Evolutionary conservation across 2,329 filamentous ascomycete species (phyloP).

Genomic region (Arthroderma sp.): DNA sequence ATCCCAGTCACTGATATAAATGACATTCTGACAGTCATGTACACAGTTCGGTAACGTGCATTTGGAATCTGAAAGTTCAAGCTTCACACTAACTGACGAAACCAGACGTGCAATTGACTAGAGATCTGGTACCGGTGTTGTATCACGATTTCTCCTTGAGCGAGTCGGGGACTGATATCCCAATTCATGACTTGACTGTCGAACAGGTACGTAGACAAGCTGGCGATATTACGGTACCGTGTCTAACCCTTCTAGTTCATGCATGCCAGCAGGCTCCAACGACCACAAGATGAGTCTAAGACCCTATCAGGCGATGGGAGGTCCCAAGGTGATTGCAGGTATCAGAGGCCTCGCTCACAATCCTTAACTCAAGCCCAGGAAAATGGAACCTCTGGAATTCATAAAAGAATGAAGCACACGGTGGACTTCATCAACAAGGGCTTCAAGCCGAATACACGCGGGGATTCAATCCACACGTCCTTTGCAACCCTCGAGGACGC

Average conservation of each 20-base stretch:
- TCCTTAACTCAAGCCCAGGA: constrained; percentile 13
- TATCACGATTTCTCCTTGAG: constrained; percentile 33
- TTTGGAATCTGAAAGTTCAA: neutral
- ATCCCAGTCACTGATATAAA: neutral
- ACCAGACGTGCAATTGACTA: constrained; percentile 30
- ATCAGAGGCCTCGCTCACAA: constrained; percentile 10
- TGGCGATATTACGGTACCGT: neutral
- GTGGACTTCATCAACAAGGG: constrained; percentile 28
- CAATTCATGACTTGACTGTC: constrained; percentile 27
- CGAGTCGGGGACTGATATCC: constrained; percentile 30
- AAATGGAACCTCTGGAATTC: constrained; percentile 1
- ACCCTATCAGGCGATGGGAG: neutral
- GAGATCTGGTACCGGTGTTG: constrained; percentile 28
- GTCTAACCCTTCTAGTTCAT: constrained; percentile 16
- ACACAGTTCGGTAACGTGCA: constrained; percentile 12
- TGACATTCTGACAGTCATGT: constrained; percentile 1
- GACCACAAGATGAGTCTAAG: too few species aligned
- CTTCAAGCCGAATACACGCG: constrained; percentile 29
- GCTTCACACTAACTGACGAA: constrained; percentile 3
- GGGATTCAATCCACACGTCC: constrained; percentile 25
- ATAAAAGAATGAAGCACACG: constrained; percentile 26
- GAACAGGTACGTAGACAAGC: constrained; percentile 19
- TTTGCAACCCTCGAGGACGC: constrained; percentile 29
- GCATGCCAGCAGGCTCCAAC: constrained; percentile 17
- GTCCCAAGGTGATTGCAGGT: constrained; percentile 1